Conservation (phyloP, 805 yeast genomes). For the Candida vaughaniae region DNA sequence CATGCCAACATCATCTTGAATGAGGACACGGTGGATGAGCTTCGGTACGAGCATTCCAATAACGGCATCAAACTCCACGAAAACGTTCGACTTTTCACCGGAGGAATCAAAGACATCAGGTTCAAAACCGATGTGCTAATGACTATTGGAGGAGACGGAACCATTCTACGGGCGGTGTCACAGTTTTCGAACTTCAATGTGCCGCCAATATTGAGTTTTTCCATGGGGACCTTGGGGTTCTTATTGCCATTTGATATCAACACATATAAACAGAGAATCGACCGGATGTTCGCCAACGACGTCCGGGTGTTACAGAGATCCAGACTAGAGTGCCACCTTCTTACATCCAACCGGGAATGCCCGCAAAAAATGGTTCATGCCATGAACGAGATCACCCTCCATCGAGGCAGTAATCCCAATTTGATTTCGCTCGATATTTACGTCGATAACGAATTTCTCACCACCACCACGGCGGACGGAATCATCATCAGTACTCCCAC, state of each 20-base stretch:
- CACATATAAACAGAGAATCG: constrained; percentile 59
- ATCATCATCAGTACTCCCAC: constrained; percentile 85
- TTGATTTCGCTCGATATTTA: constrained; percentile 79
- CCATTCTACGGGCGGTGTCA: constrained; percentile 81
- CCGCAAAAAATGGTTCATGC: constrained; percentile 57
- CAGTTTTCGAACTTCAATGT: constrained; percentile 68
- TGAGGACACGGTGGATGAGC: constrained; percentile 71
- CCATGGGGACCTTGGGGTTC: constrained; percentile 90
- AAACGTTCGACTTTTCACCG: constrained; percentile 47
- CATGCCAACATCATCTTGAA: constrained; percentile 75
- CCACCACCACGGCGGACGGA: constrained; percentile 93
- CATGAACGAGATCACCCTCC: constrained; percentile 88
- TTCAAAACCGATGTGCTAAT: constrained; percentile 75
- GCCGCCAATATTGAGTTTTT: constrained; percentile 87
- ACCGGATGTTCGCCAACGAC: constrained; percentile 62
- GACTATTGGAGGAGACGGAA: constrained; percentile 96
- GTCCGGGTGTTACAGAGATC: constrained; percentile 67
- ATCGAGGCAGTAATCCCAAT: constrained; percentile 86
- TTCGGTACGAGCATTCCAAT: constrained; percentile 29
- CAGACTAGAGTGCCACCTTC: constrained; percentile 73
- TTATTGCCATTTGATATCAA: constrained; percentile 80
- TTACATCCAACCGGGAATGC: constrained; percentile 6
- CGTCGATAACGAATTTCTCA: constrained; percentile 79
- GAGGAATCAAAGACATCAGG: constrained; percentile 54
- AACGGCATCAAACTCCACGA: constrained; percentile 20